Evolutionary conservation across 73 alveolate genomes (phyloP).

Genomic region (Tetrahymena thermophila): DNA sequence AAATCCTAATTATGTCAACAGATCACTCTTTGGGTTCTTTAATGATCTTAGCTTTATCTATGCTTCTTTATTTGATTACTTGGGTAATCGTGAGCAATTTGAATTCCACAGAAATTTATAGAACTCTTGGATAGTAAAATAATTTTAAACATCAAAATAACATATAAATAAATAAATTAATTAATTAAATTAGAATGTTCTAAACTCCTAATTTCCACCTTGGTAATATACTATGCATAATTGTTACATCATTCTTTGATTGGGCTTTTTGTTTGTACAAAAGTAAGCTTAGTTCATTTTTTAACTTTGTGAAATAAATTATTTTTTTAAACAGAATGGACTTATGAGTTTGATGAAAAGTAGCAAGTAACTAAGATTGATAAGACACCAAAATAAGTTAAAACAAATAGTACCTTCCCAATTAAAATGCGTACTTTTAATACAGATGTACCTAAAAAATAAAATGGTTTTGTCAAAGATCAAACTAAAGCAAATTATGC

Average conservation of each 20-base stretch:
- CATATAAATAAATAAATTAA: background rate
- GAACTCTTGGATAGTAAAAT: constrained; percentile 8
- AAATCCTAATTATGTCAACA: constrained; percentile 63
- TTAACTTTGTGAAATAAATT: background rate
- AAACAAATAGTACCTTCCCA: background rate
- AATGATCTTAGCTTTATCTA: constrained; percentile 6
- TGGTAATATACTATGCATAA: constrained; percentile 24
- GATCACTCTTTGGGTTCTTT: constrained; percentile 44
- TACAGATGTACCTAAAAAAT: background rate
- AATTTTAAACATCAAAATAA: background rate
- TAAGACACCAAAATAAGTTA: background rate
- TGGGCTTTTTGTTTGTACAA: background rate
- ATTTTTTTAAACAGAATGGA: background rate
- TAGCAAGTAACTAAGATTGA: background rate
- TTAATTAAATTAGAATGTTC: background rate
- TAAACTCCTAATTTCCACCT: constrained; percentile 31
- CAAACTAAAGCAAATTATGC: background rate
- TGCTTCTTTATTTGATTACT: constrained; percentile 17
- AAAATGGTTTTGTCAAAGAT: background rate
- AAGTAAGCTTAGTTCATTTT: background rate
- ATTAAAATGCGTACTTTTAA: background rate
- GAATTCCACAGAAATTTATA: constrained; percentile 24
- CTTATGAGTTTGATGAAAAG: background rate
- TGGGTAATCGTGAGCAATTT: constrained; percentile 33
- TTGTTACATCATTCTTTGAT: constrained; percentile 4